Evolutionary conservation across 345 rosid species (phyloP).

Genomic region (Punica granatum): DNA sequence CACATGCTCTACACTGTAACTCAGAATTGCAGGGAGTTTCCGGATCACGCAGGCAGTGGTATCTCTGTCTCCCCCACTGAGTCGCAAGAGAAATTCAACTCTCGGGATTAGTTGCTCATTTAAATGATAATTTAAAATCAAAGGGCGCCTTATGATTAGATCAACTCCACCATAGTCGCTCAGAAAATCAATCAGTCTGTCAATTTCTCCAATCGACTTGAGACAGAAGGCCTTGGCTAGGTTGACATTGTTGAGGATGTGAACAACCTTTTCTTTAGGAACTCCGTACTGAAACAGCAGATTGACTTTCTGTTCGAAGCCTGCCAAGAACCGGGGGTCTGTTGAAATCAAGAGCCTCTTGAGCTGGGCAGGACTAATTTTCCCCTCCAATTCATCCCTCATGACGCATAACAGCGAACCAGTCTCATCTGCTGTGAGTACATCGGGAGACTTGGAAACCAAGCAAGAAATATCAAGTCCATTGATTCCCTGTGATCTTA

Average conservation of each 20-base stretch:
- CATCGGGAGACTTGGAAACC: conserved; percentile 38
- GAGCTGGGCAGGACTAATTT: conserved; percentile 41
- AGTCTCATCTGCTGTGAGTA: conserved; percentile 46
- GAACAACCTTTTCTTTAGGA: conserved; percentile 42
- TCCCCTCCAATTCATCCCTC: conserved; percentile 33
- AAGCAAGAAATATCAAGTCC: conserved; percentile 38
- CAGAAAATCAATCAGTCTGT: conserved; percentile 45
- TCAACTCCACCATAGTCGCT: conserved; percentile 50
- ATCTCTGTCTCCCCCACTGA: conserved; percentile 58
- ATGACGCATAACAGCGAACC: conserved; percentile 36
- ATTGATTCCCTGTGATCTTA: conserved; percentile 42
- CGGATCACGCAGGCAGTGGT: conserved; percentile 43
- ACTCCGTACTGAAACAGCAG: conserved; percentile 33
- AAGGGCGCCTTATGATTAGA: conserved; percentile 47
- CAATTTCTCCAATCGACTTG: conserved; percentile 55
- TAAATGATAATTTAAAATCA: conserved; percentile 51
- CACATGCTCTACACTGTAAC: conserved; percentile 46
- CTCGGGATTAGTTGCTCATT: conserved; percentile 57
- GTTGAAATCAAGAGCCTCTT: conserved; percentile 33
- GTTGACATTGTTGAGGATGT: conserved; percentile 58
- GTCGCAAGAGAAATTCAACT: conserved; percentile 42
- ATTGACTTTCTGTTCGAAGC: conserved; percentile 27
- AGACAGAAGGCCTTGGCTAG: conserved; percentile 42
- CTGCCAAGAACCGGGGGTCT: conserved; percentile 40
- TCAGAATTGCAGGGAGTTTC: conserved; percentile 56